Evolutionary conservation across 352 stramenopile genomes (phyloP).

Genomic region (Lagenidium sp.): DNA sequence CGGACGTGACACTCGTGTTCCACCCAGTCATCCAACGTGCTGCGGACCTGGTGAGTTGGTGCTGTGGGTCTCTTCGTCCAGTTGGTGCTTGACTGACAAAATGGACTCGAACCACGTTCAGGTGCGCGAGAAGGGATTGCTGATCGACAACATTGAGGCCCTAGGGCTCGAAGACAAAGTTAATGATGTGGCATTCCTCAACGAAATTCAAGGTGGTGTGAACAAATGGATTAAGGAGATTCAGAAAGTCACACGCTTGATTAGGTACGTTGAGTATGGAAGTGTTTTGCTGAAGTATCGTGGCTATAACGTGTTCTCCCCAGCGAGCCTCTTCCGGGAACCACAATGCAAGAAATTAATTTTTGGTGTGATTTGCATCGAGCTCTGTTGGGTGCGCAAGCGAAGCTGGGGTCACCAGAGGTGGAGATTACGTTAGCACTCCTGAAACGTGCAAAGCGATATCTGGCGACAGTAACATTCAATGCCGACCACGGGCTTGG

Average conservation of each 20-base stretch:
- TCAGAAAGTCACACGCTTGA: constrained; percentile 88
- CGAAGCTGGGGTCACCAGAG: constrained; percentile 82
- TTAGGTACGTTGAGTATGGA: constrained; percentile 28
- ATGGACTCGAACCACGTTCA: constrained; percentile 6
- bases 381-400: constrained; percentile 77
- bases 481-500: constrained; percentile 85
- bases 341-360: constrained; percentile 91
- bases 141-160: constrained; percentile 71
- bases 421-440: constrained; percentile 88
- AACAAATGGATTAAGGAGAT: constrained; percentile 95
- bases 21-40: constrained; percentile 84
- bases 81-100: not conserved
- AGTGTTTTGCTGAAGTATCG: not conserved
- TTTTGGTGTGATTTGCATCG: constrained; percentile 92
- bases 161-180: constrained; percentile 77
- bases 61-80: too few relatives aligned
- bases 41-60: constrained; percentile 30
- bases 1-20: constrained; percentile 86
- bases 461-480: constrained; percentile 88
- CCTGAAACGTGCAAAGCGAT: constrained; percentile 89
- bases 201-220: constrained; percentile 84
- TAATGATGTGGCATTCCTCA: constrained; percentile 76
- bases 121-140: constrained; percentile 61
- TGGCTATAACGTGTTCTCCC: not conserved
- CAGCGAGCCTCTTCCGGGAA: constrained; percentile 78